Percentiles rank a stretch among this genome's conserved stretches.
Conservation (phyloP, 192 early-diverging fungal genomes). For the Linnemannia elongata region DNA sequence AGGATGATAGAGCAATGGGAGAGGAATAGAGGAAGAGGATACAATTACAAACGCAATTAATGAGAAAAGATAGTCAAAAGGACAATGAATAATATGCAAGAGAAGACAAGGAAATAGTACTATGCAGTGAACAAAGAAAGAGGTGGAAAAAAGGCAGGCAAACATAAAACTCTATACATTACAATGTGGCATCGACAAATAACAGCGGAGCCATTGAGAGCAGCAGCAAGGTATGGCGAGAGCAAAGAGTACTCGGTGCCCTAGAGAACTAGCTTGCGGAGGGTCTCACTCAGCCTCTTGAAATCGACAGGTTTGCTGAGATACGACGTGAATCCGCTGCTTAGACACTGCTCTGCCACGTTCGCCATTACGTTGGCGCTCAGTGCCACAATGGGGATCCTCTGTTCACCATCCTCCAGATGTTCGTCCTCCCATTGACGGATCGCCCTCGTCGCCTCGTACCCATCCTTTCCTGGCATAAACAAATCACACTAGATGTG, state of each 20-base stretch:
- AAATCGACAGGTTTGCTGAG: conserved; percentile 71
- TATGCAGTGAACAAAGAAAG: too few relatives aligned
- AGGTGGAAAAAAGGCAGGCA: too few relatives aligned
- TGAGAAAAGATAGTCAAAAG: too few relatives aligned
- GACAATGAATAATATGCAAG: too few relatives aligned
- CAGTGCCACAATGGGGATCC: conserved; percentile 68
- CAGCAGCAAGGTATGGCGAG: too few relatives aligned
- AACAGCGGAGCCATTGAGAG: too few relatives aligned
- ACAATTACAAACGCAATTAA: too few relatives aligned
- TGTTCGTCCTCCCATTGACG: conserved; percentile 63
- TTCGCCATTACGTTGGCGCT: conserved; percentile 73
- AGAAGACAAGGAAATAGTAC: too few relatives aligned
- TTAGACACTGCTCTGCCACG: conserved; percentile 61
- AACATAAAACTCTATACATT: too few relatives aligned
- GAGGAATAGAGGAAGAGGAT: too few relatives aligned
- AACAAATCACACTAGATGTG: conserved; percentile 64
- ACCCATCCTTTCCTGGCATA: conserved; percentile 74
- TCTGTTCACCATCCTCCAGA: conserved; percentile 31
- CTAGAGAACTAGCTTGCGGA: conserved; percentile 45
- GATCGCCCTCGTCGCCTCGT: conserved; percentile 65
- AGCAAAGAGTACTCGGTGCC: background rate
- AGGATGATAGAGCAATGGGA: too few relatives aligned
- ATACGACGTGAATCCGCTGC: conserved; percentile 66
- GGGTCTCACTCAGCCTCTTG: conserved; percentile 60
- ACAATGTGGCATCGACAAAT: too few relatives aligned